phyloP scores from a whole-genome alignment of 495 filamentous ascomycete species.

The Bacidia gigantensis region DNA sequence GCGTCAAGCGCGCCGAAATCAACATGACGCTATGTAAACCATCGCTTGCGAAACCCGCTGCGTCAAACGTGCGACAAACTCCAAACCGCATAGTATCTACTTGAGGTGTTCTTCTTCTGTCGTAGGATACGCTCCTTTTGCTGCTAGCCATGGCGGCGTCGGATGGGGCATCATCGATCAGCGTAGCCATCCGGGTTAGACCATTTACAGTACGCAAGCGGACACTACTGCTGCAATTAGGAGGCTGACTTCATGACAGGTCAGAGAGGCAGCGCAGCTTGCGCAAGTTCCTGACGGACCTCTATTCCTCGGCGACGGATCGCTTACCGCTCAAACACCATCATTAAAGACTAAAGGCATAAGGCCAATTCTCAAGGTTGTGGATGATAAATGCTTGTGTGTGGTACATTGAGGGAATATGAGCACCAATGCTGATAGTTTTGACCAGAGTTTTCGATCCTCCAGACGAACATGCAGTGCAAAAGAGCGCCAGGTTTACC shows the following conservation, averaged over 20 bases:
- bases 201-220: slow-evolving; percentile 60
- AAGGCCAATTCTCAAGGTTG: slow-evolving; percentile 82
- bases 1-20: neutral
- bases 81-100: too few species aligned
- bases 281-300: slow-evolving; percentile 73
- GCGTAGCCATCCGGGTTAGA: slow-evolving; percentile 67
- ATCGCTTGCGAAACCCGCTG: too few species aligned
- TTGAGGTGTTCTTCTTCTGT: too few species aligned
- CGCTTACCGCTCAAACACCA: slow-evolving; percentile 57
- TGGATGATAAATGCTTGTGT: slow-evolving; percentile 92
- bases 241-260: slow-evolving; percentile 24
- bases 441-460: slow-evolving; percentile 86
- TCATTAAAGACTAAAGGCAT: slow-evolving; percentile 81
- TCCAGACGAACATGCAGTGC: slow-evolving; percentile 90
- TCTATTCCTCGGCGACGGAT: slow-evolving; percentile 88
- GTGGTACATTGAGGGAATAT: neutral
- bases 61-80: too few species aligned
- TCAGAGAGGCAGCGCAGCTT: slow-evolving; percentile 51
- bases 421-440: neutral
- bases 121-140: neutral
- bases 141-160: slow-evolving; percentile 33
- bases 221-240: slow-evolving; percentile 22
- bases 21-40: neutral
- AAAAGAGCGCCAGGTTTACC: slow-evolving; percentile 73
- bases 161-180: slow-evolving; percentile 58